These are phyloP conservation scores for Chytriomyces sp. DNA, from an alignment of 192 early-diverging fungal species.

Conservation along the genomic window DNA sequence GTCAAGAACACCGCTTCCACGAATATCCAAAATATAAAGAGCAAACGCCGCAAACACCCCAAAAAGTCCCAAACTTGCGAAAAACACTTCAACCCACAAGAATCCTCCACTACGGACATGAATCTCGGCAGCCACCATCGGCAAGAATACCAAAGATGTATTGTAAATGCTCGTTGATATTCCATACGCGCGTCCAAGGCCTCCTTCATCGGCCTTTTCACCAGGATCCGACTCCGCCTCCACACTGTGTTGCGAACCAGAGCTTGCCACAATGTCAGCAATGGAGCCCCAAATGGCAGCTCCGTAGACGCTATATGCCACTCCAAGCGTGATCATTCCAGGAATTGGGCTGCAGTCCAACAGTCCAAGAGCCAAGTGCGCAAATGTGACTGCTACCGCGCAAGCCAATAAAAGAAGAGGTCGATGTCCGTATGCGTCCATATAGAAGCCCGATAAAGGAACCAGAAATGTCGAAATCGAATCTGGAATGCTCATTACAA, in stretches of 20 bases:
- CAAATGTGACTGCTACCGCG: constrained; percentile 53
- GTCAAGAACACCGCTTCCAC: constrained; percentile 23
- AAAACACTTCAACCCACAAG: constrained; percentile 54
- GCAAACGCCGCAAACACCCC: constrained; percentile 15
- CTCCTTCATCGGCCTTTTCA: background rate
- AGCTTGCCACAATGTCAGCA: constrained; percentile 44
- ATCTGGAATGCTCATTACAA: constrained; percentile 66
- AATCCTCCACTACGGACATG: constrained; percentile 46
- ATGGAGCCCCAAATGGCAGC: constrained; percentile 68
- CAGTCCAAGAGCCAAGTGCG: constrained; percentile 60
- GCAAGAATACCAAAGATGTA: constrained; percentile 54
- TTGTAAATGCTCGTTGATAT: constrained; percentile 54
- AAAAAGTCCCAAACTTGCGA: constrained; percentile 42
- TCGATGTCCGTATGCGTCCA: constrained; percentile 65
- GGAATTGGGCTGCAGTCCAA: constrained; percentile 52
- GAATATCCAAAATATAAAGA: background rate
- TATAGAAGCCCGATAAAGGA: constrained; percentile 61
- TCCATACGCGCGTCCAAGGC: constrained; percentile 55
- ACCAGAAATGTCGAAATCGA: constrained; percentile 65
- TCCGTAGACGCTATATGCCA: constrained; percentile 66
- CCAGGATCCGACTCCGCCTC: background rate
- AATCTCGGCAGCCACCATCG: constrained; percentile 53
- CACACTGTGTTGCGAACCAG: background rate
- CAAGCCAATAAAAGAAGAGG: constrained; percentile 57
- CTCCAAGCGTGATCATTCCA: constrained; percentile 59